A percentile compares a stretch with the other conserved stretches of the same genome.
Conservation (phyloP, 306 rosid species). For the Dicorynia guianensis region DNA sequence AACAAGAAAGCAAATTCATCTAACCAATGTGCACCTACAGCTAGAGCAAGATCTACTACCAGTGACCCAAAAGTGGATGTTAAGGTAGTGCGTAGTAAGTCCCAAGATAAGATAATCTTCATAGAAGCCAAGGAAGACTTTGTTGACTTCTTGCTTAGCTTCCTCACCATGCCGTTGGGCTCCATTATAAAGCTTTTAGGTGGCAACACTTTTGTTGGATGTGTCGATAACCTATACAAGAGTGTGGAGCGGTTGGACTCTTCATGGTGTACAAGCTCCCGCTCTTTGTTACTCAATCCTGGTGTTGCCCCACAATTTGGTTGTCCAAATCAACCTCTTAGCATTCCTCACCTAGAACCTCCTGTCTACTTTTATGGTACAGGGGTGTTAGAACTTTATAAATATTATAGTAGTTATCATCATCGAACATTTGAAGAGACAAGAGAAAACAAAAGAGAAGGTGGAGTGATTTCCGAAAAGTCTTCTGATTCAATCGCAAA, state of each 20-base stretch:
- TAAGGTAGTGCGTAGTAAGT: conserved; percentile 35
- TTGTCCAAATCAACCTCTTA: conserved; percentile 31
- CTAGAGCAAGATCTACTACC: too few species aligned
- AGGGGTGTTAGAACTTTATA: neutral
- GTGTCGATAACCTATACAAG: conserved; percentile 41
- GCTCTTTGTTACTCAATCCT: conserved; percentile 36
- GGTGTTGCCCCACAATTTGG: conserved; percentile 30
- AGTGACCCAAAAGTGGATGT: conserved; percentile 10
- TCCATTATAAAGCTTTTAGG: conserved; percentile 32
- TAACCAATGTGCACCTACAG: neutral
- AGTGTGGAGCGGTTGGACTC: conserved; percentile 39
- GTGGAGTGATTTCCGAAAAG: too few species aligned
- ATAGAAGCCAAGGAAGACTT: conserved; percentile 39
- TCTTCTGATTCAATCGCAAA: too few species aligned
- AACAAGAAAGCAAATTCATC: neutral
- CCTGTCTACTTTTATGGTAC: conserved; percentile 25
- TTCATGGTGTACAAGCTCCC: conserved; percentile 27
- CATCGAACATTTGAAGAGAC: too few species aligned
- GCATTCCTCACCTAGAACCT: conserved; percentile 11
- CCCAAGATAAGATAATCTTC: conserved; percentile 27
- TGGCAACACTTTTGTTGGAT: conserved; percentile 37
- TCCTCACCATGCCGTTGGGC: conserved; percentile 41
- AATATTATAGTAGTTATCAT: too few species aligned
- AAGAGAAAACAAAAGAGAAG: too few species aligned
- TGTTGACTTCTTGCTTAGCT: conserved; percentile 41